A percentile compares a stretch with the other conserved stretches of the same genome.
These are phyloP conservation scores for Talaromyces sp. DNA, from an alignment of 2,329 filamentous ascomycete species.

Conservation along the genomic window DNA sequence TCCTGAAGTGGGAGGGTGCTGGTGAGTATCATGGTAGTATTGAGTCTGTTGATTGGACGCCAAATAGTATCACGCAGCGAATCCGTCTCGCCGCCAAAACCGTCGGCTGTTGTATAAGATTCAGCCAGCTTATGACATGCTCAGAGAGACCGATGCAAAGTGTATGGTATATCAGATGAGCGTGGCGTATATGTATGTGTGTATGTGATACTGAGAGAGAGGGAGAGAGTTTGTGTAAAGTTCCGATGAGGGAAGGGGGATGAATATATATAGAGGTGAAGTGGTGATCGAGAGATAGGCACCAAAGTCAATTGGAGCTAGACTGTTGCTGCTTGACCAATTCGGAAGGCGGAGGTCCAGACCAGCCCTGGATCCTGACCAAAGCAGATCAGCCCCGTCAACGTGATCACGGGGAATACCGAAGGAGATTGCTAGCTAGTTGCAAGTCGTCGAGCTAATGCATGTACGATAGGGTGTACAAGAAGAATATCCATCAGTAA, in stretches of 20 bases:
- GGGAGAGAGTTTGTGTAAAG: background rate
- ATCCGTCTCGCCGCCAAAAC: background rate
- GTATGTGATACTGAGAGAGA: background rate
- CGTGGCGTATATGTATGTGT: background rate
- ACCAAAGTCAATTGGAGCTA: slow-evolving; percentile 15
- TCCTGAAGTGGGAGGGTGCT: slow-evolving; percentile 38
- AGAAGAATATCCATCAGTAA: background rate
- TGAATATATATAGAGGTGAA: slow-evolving; percentile 7
- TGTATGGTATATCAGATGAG: background rate
- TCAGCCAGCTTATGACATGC: background rate
- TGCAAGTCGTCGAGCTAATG: background rate
- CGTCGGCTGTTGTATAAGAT: background rate
- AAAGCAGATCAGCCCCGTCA: slow-evolving; percentile 14
- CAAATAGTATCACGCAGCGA: background rate
- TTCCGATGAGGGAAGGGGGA: background rate
- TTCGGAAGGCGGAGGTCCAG: slow-evolving; percentile 9
- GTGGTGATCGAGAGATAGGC: slow-evolving; percentile 1
- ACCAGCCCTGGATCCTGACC: slow-evolving; percentile 3
- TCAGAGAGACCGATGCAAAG: background rate
- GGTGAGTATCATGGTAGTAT: slow-evolving; percentile 31
- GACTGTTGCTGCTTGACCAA: slow-evolving; percentile 4
- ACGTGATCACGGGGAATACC: slow-evolving; percentile 14
- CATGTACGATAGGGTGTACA: background rate
- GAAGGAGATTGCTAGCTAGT: background rate
- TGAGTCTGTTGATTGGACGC: background rate